Conservation (phyloP, 225 moss, liverwort and hornwort genomes). For the Rhytidiadelphus loreus region DNA sequence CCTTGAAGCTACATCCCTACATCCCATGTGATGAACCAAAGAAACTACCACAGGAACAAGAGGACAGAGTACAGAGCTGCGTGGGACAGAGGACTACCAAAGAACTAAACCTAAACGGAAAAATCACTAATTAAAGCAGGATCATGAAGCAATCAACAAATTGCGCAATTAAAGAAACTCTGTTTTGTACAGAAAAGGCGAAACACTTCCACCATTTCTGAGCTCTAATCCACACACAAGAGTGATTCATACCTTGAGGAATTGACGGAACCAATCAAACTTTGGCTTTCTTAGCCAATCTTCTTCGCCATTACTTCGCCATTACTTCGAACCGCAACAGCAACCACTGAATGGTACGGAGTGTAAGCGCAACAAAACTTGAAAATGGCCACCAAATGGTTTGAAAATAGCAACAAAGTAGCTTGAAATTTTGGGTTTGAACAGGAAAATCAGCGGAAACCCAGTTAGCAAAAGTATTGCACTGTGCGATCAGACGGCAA, state of each 20-base stretch:
- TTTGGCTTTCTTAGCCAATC: not conserved
- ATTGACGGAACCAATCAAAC: not conserved
- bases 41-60: not conserved
- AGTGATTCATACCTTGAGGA: not conserved
- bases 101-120: not conserved
- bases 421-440: not conserved
- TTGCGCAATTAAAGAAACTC: not conserved
- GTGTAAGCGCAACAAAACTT: not conserved
- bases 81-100: not conserved
- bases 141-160: not conserved
- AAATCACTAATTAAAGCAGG: not conserved
- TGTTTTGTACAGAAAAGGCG: not conserved
- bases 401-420: not conserved
- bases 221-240: not conserved
- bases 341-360: not conserved
- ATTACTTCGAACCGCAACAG: not conserved
- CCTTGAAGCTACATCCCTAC: not conserved
- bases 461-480: not conserved
- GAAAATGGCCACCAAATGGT: not conserved
- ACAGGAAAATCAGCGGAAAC: not conserved
- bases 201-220: not conserved
- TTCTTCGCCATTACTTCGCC: not conserved
- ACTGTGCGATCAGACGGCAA: not conserved
- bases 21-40: not conserved
- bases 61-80: not conserved